These are phyloP conservation scores for Vararia minispora DNA, from an alignment of 768 basidiomycete genomes.

Conservation along the genomic window DNA sequence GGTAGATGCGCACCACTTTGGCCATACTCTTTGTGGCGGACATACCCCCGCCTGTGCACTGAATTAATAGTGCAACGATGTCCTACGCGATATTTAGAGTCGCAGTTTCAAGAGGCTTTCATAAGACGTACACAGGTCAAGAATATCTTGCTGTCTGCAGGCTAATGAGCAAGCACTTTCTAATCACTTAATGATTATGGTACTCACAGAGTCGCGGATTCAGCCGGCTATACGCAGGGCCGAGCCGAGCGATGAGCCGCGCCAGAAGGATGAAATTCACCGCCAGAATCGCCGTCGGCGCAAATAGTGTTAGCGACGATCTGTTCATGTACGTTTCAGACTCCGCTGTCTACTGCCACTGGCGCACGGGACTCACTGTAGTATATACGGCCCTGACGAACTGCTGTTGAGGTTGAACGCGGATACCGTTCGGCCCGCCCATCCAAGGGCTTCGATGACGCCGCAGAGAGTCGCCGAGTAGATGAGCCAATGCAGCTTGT, in stretches of 20 bases:
- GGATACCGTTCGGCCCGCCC: conserved; percentile 10
- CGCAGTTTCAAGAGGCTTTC: no score
- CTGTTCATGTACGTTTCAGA: background rate
- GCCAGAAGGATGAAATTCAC: conserved; percentile 12
- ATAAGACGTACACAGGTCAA: no score
- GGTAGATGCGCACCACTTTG: background rate
- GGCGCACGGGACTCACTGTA: conserved; percentile 12
- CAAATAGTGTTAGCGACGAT: conserved; percentile 8
- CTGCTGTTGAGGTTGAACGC: conserved; percentile 1
- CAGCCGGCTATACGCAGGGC: conserved; percentile 11
- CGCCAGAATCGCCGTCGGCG: conserved; percentile 12
- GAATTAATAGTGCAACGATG: conserved; percentile 8
- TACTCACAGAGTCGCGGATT: conserved; percentile 9
- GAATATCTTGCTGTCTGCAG: conserved; percentile 7
- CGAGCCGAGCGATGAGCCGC: conserved; percentile 8
- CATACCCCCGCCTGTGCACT: conserved; percentile 6
- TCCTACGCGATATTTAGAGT: no score
- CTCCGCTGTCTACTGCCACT: background rate
- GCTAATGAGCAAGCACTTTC: no score
- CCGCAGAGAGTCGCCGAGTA: conserved; percentile 9
- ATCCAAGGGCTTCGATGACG: conserved; percentile 6
- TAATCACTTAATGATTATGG: no score
- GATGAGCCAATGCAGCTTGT: conserved; percentile 18
- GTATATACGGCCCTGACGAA: conserved; percentile 5
- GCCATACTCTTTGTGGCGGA: background rate